A percentile compares a stretch with the other conserved stretches of the same genome.
Evolutionary conservation across 345 rosid species (phyloP).

Genomic region (Acer campestre): DNA sequence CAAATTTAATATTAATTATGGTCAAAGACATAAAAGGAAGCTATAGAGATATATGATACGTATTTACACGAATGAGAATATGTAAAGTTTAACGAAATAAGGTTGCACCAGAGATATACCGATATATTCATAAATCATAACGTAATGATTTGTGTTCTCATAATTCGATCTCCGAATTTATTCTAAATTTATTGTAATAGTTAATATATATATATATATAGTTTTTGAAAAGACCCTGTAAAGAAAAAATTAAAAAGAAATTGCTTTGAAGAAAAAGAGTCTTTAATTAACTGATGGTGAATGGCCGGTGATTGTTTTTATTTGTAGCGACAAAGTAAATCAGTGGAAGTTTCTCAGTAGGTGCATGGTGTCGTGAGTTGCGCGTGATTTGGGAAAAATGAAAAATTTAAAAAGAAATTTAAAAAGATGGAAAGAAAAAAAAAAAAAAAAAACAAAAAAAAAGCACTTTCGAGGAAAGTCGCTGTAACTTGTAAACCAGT

Average conservation of each 20-base stretch:
- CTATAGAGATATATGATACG: not conserved
- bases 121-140: too few species aligned
- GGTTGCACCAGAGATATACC: too few species aligned
- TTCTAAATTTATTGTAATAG: too few species aligned
- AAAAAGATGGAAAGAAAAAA: too few species aligned
- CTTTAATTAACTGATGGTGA: not conserved
- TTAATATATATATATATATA: not conserved
- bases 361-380: not conserved
- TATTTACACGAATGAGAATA: not conserved
- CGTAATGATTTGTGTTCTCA: too few species aligned
- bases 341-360: not conserved
- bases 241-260: not conserved
- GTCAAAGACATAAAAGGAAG: slow-evolving; percentile 8
- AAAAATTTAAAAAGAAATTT: fast-evolving
- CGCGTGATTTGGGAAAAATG: not conserved
- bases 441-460: too few species aligned
- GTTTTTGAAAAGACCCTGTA: not conserved
- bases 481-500: too few species aligned
- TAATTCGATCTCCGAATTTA: too few species aligned
- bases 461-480: not conserved
- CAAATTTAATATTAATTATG: not conserved
- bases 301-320: not conserved
- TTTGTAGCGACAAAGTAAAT: not conserved
- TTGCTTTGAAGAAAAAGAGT: not conserved
- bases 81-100: not conserved